phyloP scores from a whole-genome alignment of 2,329 filamentous ascomycete species.

The Elsinoe necatrix region DNA sequence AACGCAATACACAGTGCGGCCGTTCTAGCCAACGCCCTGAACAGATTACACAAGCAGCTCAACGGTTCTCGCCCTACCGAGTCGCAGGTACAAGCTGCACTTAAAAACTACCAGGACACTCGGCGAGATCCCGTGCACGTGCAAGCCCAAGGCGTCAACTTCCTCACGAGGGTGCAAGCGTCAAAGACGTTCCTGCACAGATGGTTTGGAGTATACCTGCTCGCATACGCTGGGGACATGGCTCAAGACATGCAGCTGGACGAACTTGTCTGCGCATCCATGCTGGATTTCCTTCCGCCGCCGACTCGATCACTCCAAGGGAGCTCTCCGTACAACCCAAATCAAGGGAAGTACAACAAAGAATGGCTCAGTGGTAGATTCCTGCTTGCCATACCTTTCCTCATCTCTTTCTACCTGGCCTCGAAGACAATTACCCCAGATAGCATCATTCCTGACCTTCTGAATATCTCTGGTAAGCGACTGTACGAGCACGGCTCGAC shows the following conservation, averaged over 20 bases:
- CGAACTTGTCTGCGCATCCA: conserved; percentile 22
- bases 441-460: neutral
- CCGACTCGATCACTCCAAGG: conserved; percentile 23
- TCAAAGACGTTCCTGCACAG: conserved; percentile 12
- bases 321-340: conserved; percentile 27
- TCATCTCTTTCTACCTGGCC: conserved; percentile 5
- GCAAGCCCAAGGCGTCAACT: conserved; percentile 18
- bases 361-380: conserved; percentile 21
- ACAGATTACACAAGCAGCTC: conserved; percentile 16
- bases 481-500: neutral
- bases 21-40: conserved; percentile 22
- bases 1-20: conserved; percentile 23
- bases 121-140: conserved; percentile 19
- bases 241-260: conserved; percentile 17
- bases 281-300: conserved; percentile 26
- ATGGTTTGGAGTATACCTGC: conserved; percentile 4
- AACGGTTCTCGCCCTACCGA: conserved; percentile 1
- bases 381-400: conserved; percentile 11
- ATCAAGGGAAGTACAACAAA: conserved; percentile 23
- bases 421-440: neutral
- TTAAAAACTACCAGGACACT: conserved; percentile 21
- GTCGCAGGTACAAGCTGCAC: conserved; percentile 14
- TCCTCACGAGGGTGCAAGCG: conserved; percentile 21
- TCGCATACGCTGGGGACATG: conserved; percentile 16
- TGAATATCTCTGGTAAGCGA: neutral